Evolutionary conservation across 108 stramenopile species (phyloP), one percentile per base, ranked within the genome.

Genomic region (Ochromonas danica): DNA sequence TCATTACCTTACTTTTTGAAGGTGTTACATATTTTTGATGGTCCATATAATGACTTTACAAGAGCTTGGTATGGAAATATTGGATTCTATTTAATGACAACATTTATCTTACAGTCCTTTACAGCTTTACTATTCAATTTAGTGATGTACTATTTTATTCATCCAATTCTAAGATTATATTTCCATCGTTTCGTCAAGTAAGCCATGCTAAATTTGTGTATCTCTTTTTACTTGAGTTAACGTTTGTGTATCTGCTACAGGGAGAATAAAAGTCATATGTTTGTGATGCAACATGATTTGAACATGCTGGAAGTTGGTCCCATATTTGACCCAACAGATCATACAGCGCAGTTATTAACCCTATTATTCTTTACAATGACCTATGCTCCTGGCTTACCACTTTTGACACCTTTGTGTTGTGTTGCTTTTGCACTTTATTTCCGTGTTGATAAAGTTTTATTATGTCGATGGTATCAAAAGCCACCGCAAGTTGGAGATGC

Each of bases 301-400:
- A 67, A 67, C 31, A 39, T 42, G 28, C 40, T 57, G 10, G 72
- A 75, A 41, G 45, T 75, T 6, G 72, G 72, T 41, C 45, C 17
- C 14, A 33, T 75, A 6, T 75, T 75, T 41, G 40, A 75, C 31
- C 10, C 72, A 3, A 75, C 72, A 28, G 36, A 30, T 10, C 36
- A 75, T 36, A 75, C 72, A 10, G 72, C 72, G 14, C 72, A 75
- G 40, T 36, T 75, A 41, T 33, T 75, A 6, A 57, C 72, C 14
- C 72, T 75, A 33, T 14, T 75, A 6, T 75, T 75, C 40, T 75
- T 39, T 36, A 10, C 45, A 25, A 75, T 75, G 72, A 75, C 72
- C 28, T 75, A 33, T 41, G 72, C 72, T 6, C 43, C 72, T 28
- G 72, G 72, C 6, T 31, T 75, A 41, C 72, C 72, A 36, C 51